Evolutionary conservation across 306 rosid species (phyloP).

Genomic region (Heteromeles arbutifolia): DNA sequence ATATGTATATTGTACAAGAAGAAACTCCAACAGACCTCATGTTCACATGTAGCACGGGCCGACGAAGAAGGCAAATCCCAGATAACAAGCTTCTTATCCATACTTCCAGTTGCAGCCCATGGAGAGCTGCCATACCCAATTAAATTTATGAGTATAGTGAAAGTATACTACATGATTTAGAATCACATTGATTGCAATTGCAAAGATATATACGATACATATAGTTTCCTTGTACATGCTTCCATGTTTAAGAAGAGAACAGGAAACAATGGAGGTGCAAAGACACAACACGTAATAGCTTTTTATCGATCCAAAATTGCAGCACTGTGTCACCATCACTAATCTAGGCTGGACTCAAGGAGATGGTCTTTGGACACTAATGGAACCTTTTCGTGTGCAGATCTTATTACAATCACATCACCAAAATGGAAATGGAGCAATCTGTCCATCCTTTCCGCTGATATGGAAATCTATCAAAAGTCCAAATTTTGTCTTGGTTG

Average conservation of each 20-base stretch:
- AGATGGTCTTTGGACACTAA: too few species aligned
- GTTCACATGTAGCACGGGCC: conserved; percentile 60
- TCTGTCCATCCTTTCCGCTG: too few species aligned
- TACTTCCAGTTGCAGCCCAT: conserved; percentile 81
- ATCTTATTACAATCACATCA: too few species aligned
- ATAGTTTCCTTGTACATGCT: background rate
- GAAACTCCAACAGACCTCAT: conserved; percentile 55
- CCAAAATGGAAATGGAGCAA: too few species aligned
- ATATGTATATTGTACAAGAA: background rate
- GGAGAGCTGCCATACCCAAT: conserved; percentile 37
- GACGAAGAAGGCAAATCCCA: conserved; percentile 76
- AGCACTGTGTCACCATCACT: too few species aligned
- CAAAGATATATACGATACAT: background rate
- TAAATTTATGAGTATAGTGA: conserved; percentile 8
- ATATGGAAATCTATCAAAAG: too few species aligned
- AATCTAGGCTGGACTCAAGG: too few species aligned
- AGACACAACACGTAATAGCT: background rate
- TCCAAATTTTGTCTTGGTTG: too few species aligned
- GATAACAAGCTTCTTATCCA: conserved; percentile 66
- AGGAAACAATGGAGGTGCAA: background rate
- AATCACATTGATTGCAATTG: background rate
- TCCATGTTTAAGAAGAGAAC: background rate
- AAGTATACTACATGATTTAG: background rate
- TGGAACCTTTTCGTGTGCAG: too few species aligned
- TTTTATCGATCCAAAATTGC: background rate